Conservation (phyloP, 2,329 filamentous ascomycete genomes). For the Talaromyces sp. region DNA sequence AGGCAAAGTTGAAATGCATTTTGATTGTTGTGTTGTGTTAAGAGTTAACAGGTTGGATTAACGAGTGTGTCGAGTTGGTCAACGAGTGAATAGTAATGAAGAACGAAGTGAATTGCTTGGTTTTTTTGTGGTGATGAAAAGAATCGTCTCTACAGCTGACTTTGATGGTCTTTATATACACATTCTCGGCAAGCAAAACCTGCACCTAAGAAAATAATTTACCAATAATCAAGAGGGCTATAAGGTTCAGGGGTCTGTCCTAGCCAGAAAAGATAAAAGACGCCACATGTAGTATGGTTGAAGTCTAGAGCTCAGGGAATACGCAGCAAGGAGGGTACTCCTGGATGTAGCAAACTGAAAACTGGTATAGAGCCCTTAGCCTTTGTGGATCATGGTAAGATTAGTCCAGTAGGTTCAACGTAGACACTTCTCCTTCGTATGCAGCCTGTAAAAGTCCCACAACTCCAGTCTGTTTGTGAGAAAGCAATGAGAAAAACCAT, state of each 20-base stretch:
- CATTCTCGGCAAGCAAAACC: not conserved
- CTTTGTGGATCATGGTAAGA: not conserved
- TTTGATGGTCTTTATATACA: constrained; percentile 4
- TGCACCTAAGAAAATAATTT: not conserved
- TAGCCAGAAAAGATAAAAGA: not conserved
- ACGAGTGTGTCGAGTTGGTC: constrained; percentile 19
- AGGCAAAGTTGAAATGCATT: constrained; percentile 21
- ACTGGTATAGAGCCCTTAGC: not conserved
- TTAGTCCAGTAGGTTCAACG: not conserved
- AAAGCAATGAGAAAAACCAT: not conserved
- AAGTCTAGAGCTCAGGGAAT: not conserved
- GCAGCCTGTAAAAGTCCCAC: too few species aligned
- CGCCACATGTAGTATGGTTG: constrained; percentile 1
- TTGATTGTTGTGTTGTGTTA: constrained; percentile 12
- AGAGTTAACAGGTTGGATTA: constrained; percentile 1
- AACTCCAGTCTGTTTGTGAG: not conserved
- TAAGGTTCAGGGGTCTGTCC: not conserved
- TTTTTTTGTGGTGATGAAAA: not conserved
- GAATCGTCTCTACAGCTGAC: not conserved
- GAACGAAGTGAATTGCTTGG: constrained; percentile 5
- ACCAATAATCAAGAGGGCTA: not conserved
- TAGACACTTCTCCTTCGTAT: too few species aligned
- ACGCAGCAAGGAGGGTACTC: constrained; percentile 6
- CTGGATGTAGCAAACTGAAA: not conserved
- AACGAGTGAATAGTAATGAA: constrained; percentile 15